phyloP scores from a whole-genome alignment of 148 eudicot species.

The Limonium bicolor region DNA sequence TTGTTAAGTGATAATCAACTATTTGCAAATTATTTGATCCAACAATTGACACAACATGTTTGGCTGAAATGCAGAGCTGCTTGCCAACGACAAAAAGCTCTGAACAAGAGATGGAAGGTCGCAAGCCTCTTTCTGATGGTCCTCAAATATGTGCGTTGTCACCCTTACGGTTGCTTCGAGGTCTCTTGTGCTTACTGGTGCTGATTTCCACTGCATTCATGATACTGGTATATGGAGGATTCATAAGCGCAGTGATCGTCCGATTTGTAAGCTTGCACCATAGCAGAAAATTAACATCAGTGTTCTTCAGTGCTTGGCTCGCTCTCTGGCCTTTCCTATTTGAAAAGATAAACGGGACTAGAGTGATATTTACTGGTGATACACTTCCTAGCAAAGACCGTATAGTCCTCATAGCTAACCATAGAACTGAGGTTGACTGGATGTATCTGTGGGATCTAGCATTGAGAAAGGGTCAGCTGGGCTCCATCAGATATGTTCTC shows the following conservation, averaged over 20 bases:
- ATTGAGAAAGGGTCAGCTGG: conserved; percentile 57
- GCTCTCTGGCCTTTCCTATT: conserved; percentile 85
- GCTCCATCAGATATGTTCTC: conserved; percentile 68
- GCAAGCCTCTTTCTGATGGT: conserved; percentile 13
- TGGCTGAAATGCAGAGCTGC: no score
- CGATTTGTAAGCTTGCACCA: conserved; percentile 58
- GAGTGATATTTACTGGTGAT: conserved; percentile 78
- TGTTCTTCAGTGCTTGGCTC: conserved; percentile 68
- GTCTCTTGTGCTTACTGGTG: conserved; percentile 52
- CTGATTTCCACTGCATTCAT: conserved; percentile 62
- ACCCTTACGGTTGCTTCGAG: conserved; percentile 46
- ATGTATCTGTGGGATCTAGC: conserved; percentile 98
- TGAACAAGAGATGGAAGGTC: conserved; percentile 32
- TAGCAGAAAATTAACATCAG: conserved; percentile 56
- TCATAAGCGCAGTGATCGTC: conserved; percentile 33
- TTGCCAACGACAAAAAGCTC: no score
- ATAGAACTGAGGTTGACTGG: conserved; percentile 97
- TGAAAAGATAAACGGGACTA: conserved; percentile 76
- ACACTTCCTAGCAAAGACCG: conserved; percentile 42
- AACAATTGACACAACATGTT: no score
- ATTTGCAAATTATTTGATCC: no score
- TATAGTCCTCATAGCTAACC: conserved; percentile 68
- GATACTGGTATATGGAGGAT: conserved; percentile 51
- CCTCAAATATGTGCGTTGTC: conserved; percentile 25
- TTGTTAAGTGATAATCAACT: no score